Evolutionary conservation across 331 rosid genomes (phyloP), one percentile per base, ranked within the genome.

Genomic region (Ulmus americana): DNA sequence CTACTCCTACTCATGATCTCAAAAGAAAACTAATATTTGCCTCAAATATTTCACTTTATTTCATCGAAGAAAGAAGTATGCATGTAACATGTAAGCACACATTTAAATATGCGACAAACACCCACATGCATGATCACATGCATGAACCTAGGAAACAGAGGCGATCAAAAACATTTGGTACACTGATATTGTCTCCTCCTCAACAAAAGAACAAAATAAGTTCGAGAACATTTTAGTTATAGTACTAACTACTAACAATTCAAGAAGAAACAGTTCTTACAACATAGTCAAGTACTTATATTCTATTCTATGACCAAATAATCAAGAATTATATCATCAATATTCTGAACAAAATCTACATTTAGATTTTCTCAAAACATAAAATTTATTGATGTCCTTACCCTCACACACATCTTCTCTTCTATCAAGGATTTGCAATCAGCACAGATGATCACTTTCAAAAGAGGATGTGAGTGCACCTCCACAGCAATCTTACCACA

Each of bases 371-470:
- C 44, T 61, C 7, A 54, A 43, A 51, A 64, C 48, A 74, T 8
- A 66, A 28, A 45, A 41, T 56, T 61, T 67, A 46, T 64, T 28
- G 4, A 65, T 43, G 38, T 54, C 13, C 76, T 45, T 79, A 86
- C 91, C 92, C 81, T 75, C 42, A 20, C 35, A 7, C 55, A 63
- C 78, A 71, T 70, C 80, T 74, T 90, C 64, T 79, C 81, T 61
- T 79, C 83, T 74, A 81, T 60, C 39, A 74, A 67, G 62, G 64
- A 65, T 58, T 73, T 77, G 86, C 97, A 90, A 70, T 85, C 91
- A 59, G 74, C 73, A 80, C 97, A 90, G 65, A 81, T 63, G 62
- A 85, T 86, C 64, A 90, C 97, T 67, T 78, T 72, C 69, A 90
- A 78, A 76, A 76, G 70, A 44, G 97, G 97, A 77, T 90, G 97